A percentile compares a stretch with the other conserved stretches of the same genome.
Evolutionary conservation across 768 basidiomycete species (phyloP).

Genomic region (Rhizopogon roseolus): DNA sequence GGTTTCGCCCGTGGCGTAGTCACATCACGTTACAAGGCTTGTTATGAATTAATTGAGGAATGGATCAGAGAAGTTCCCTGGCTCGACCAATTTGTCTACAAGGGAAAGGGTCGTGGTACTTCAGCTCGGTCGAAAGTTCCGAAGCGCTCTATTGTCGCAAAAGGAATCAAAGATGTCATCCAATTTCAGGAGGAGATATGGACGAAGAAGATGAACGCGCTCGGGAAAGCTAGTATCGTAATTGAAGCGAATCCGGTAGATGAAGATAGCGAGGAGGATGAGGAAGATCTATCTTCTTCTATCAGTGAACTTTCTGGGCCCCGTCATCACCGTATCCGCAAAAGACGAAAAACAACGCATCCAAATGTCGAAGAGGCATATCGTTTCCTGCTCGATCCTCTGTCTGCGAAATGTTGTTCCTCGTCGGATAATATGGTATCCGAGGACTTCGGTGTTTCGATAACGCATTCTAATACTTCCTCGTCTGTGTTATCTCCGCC

Average conservation of each 20-base stretch:
- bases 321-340: constrained; percentile 12
- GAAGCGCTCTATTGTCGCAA: constrained; percentile 61
- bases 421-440: not conserved
- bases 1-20: constrained; percentile 49
- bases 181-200: constrained; percentile 64
- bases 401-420: constrained; percentile 15
- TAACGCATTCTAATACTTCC: constrained; percentile 5
- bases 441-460: not conserved
- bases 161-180: constrained; percentile 65
- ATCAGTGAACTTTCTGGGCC: not conserved
- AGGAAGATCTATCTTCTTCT: not conserved
- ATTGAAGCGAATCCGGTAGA: constrained; percentile 32
- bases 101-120: constrained; percentile 24
- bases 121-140: constrained; percentile 55
- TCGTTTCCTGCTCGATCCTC: constrained; percentile 55
- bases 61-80: constrained; percentile 69
- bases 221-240: constrained; percentile 31
- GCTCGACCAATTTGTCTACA: constrained; percentile 52
- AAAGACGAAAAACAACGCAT: constrained; percentile 27
- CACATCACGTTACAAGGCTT: constrained; percentile 63
- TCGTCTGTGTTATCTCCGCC: constrained; percentile 30
- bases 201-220: constrained; percentile 33
- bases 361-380: constrained; percentile 40
- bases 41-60: constrained; percentile 56
- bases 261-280: constrained; percentile 25